Base-by-base conservation (phyloP, 306 rosid genomes). In the Cucurbita moschata region DNA sequence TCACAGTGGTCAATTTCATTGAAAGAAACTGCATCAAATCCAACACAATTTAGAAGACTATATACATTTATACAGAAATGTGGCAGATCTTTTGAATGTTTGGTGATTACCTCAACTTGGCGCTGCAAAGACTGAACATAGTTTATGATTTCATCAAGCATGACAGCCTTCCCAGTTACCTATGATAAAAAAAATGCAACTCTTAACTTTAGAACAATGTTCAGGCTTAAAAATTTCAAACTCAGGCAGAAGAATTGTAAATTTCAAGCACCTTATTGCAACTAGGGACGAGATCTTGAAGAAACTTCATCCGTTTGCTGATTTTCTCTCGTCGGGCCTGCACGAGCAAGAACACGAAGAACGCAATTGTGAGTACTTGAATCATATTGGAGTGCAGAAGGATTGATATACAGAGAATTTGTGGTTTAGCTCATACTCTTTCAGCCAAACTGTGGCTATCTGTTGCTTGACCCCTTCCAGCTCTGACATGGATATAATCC, bases 361-460 rank as follows among this genome's bases (percentile, higher is more conserved):
- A 8, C 11, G 42, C 40, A 68, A 68, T 47, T 47, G 23, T 68
- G 19, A 68, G 73, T 39, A 47, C 26, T 19, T 12, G 26, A 47
- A 49, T 68, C 58, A 47, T 10, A 68, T 49, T 14, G 43, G 14
- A 26, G 73, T 6, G 58, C 23, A 14, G 49, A 47, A 23, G 3
- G 19, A 5, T 10, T 12, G 2, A 68, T 21, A 42, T 21, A 37
- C 13, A 62, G 49, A 46, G 57, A 6, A 68, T 47, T 26, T 6
- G 53, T 47, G 52, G 5, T 18, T 42, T 5, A 49, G 18, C 5
- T 49, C 77, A 47, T 86, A 92, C 98, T 54, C 98, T 85, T 77
- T 92, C 98, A 40, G 98, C 98, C 65, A 92, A 90, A 79, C 98
- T 92, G 73, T 92, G 98, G 83, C 96, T 90, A 83, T 92, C 96